Conservation (phyloP, 148 eudicot genomes). For the Drosera capensis region DNA sequence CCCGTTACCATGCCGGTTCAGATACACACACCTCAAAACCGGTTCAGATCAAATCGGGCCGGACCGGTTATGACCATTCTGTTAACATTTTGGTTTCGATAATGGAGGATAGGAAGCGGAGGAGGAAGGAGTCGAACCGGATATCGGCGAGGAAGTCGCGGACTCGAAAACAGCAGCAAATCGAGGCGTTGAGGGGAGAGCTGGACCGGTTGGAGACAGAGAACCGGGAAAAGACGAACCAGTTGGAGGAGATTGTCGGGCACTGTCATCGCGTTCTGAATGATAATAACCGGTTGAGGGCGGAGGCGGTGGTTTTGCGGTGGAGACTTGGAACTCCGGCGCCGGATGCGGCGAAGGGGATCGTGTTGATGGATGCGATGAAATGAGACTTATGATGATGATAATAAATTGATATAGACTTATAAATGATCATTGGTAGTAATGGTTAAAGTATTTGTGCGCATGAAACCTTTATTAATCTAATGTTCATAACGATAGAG, state of each 20-base stretch:
- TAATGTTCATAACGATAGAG: too few species aligned
- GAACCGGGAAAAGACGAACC: conserved; percentile 31
- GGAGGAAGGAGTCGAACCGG: conserved; percentile 42
- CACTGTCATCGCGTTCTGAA: conserved; percentile 13
- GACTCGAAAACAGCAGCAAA: conserved; percentile 37
- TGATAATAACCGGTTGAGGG: conserved; percentile 22
- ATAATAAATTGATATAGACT: too few species aligned
- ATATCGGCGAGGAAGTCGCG: conserved; percentile 51
- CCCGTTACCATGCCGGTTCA: conserved; percentile 7
- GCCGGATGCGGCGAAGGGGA: too few species aligned
- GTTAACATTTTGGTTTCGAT: conserved; percentile 3
- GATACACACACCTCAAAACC: too few species aligned
- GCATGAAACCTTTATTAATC: too few species aligned
- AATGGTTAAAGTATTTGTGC: too few species aligned
- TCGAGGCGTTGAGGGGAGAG: conserved; percentile 31
- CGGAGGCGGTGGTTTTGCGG: conserved; percentile 23
- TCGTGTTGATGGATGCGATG: too few species aligned
- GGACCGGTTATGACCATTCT: conserved; percentile 7
- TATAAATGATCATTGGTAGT: too few species aligned
- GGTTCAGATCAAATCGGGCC: conserved; percentile 7
- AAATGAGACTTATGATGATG: too few species aligned
- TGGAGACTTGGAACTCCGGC: too few species aligned
- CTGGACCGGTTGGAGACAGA: conserved; percentile 19
- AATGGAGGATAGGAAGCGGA: conserved; percentile 33
- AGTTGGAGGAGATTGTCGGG: conserved; percentile 15